Conservation (phyloP, 768 basidiomycete species). For the Exsudoporus frostii region DNA sequence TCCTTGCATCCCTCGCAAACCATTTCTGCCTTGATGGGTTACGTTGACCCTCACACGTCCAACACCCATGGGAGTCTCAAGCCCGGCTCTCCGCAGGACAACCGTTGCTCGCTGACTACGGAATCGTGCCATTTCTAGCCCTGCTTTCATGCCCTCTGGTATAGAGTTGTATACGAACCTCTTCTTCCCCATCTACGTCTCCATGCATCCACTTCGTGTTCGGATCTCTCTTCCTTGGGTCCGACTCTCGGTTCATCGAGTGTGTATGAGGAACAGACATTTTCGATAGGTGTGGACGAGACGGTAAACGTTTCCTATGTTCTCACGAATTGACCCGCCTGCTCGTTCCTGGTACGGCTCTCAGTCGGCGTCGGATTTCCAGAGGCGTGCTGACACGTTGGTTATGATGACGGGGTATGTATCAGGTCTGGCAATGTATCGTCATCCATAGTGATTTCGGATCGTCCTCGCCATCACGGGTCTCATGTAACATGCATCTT, state of each 20-base stretch:
- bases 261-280: slow-evolving; percentile 22
- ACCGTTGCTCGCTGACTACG: slow-evolving; percentile 31
- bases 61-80: slow-evolving; percentile 11
- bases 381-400: background rate
- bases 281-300: slow-evolving; percentile 26
- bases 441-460: slow-evolving; percentile 25
- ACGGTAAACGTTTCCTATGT: slow-evolving; percentile 26
- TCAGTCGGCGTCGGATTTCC: background rate
- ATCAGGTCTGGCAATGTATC: slow-evolving; percentile 28
- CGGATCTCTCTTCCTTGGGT: slow-evolving; percentile 25
- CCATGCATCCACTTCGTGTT: slow-evolving; percentile 19
- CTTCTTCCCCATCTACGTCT: slow-evolving; percentile 23
- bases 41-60: too few species aligned
- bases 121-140: slow-evolving; percentile 28
- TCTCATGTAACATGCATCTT: slow-evolving; percentile 25
- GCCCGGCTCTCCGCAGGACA: slow-evolving; percentile 22
- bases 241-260: slow-evolving; percentile 29
- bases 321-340: slow-evolving; percentile 27
- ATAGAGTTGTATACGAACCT: slow-evolving; percentile 6
- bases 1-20: too few species aligned
- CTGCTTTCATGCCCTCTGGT: slow-evolving; percentile 20
- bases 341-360: slow-evolving; percentile 22
- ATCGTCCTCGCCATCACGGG: slow-evolving; percentile 18
- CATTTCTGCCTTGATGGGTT: too few species aligned
- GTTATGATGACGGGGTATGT: background rate